Base-by-base conservation (phyloP, 2,329 filamentous ascomycete genomes). In the Huntiella moniliformis region DNA sequence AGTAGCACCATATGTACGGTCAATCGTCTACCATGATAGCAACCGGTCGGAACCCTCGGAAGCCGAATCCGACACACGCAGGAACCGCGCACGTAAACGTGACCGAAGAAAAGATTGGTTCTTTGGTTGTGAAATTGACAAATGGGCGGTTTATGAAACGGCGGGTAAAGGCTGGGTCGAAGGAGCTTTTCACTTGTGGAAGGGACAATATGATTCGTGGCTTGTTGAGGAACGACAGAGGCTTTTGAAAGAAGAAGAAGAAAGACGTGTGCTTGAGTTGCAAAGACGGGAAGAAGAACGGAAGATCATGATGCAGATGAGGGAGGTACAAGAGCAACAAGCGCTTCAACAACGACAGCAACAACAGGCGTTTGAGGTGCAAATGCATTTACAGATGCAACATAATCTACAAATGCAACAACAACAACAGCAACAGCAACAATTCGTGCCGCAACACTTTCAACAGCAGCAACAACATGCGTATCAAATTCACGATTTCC, bases 1-100 rank as follows among this genome's bases (percentile, higher is more conserved):
- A 52, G 67, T 96, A 2, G 87, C 86, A 0, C 91, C 92, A 0
- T 96, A 84, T 58, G 73, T 96, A n/a, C 81, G 92, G 8, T 70
- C 71, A 34, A 96, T 98, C 50, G 77, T 88, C 2, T 68, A 77
- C 0, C 82, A 79, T 56, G 88, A 96, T 54, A 64, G 75, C 15
- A 68, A 67, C 1, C 69, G 91, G 4, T 3, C 22, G 10, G 22
- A 28, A 8, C 10, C 22, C 7, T 8, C 22, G 4, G 15, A 32
- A 4, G 18, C 4, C 8, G 22, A 31, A 13, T 1, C 67, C 72
- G 45, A 72, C 84, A 51, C 68, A 4, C 28, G 37, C n/a, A 12
- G 32, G 15, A 46, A 40, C 37, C 22, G 32, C 15, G 28, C 18
- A 11, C 13, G 38, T 3, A 28, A 13, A 5, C 28, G 33, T 10